phyloP scores from a whole-genome alignment of 2,329 filamentous ascomycete species.

The Aulographum hederae region DNA sequence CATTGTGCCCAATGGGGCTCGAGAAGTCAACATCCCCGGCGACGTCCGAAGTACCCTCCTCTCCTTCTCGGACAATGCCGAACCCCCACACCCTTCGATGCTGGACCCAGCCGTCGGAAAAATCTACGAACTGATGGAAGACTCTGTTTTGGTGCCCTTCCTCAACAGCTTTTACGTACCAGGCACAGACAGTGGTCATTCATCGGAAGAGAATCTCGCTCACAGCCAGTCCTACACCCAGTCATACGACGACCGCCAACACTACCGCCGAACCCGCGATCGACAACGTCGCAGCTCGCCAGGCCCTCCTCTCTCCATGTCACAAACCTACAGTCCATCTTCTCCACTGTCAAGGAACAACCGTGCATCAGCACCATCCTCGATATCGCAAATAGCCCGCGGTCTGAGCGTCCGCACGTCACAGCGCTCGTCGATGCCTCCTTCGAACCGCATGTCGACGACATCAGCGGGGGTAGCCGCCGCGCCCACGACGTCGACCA shows the following conservation, averaged over 20 bases:
- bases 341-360: too few relatives aligned
- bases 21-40: slow-evolving; percentile 81
- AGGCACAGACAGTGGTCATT: slow-evolving; percentile 20
- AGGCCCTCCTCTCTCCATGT: background rate
- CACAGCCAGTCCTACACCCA: background rate
- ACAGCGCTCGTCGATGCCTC: background rate
- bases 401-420: too few relatives aligned
- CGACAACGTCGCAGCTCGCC: too few relatives aligned
- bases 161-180: slow-evolving; percentile 44
- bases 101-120: slow-evolving; percentile 72
- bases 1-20: slow-evolving; percentile 65
- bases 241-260: background rate
- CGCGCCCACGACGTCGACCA: too few relatives aligned
- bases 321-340: background rate
- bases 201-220: slow-evolving; percentile 5
- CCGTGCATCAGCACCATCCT: background rate
- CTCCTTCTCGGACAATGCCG: slow-evolving; percentile 35
- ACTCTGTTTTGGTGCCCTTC: slow-evolving; percentile 85
- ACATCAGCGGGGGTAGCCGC: background rate
- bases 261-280: too few relatives aligned
- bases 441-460: background rate
- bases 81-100: slow-evolving; percentile 55
- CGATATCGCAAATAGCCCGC: too few relatives aligned
- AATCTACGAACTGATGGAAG: slow-evolving; percentile 93
- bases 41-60: slow-evolving; percentile 70